Evolutionary conservation across 192 early-diverging fungal species (phyloP).

Genomic region (Gorgonomyces haynaldii): DNA sequence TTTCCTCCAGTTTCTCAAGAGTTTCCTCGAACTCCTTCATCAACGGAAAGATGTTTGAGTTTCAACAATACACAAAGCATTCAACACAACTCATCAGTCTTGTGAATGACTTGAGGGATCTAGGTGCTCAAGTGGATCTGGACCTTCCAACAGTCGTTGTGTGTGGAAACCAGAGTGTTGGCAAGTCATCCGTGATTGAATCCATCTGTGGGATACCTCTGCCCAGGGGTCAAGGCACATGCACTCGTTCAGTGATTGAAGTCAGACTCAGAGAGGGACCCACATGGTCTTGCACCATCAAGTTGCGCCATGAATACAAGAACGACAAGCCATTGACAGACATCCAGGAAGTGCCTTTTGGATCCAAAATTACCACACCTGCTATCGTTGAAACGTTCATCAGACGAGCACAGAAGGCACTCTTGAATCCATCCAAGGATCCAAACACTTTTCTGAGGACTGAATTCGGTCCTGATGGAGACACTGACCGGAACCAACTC

Average conservation of each 20-base stretch:
- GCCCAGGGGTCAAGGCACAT: slow-evolving; percentile 38
- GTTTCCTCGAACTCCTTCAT: background rate
- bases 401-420: slow-evolving; percentile 41
- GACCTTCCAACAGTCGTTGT: slow-evolving; percentile 47
- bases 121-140: slow-evolving; percentile 34
- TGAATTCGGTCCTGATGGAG: slow-evolving; percentile 11
- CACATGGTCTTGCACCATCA: slow-evolving; percentile 32
- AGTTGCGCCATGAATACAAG: slow-evolving; percentile 32
- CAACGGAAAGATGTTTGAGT: background rate
- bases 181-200: slow-evolving; percentile 40
- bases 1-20: background rate
- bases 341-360: slow-evolving; percentile 27
- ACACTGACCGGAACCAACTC: slow-evolving; percentile 28
- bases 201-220: slow-evolving; percentile 38
- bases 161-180: slow-evolving; percentile 43
- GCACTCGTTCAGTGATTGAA: slow-evolving; percentile 44
- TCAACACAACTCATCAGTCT: slow-evolving; percentile 23
- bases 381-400: slow-evolving; percentile 29
- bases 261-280: slow-evolving; percentile 18
- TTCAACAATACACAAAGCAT: slow-evolving; percentile 12
- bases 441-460: slow-evolving; percentile 16
- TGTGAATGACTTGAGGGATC: slow-evolving; percentile 29
- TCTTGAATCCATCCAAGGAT: slow-evolving; percentile 37
- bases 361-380: slow-evolving; percentile 9
- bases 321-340: slow-evolving; percentile 12